Evolutionary conservation across 169 alveolate genomes (phyloP), one percentile per base, ranked within the genome.

Genomic region (Eimeria zaria): DNA sequence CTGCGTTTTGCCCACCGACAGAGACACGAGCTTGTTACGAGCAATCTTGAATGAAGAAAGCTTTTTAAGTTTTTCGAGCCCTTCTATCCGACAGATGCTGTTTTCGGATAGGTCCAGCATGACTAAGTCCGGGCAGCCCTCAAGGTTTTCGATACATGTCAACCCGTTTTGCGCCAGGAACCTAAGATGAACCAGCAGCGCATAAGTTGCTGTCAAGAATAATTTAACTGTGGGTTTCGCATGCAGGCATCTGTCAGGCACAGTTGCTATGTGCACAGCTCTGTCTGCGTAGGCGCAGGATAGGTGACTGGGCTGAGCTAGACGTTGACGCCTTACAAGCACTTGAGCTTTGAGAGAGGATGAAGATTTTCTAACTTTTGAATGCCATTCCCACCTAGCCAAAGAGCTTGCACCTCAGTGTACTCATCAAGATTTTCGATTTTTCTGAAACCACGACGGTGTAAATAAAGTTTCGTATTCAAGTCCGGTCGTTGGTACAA

Each of bases 381-480:
- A 44, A 98, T 98, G 73, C 99, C 99, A 89, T 99, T 99, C n/a
- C 99, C 99, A 96, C 99, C 99, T 33, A 99, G 97, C 97, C 98
- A 99, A 39, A 99, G 97, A 74, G 99, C 99, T 96, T 98, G 98
- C 73, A 98, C 97, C 93, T 99, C 99, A 71, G 98, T 97, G 88
- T 98, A 99, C 48, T 98, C 97, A 22, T 98, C 99, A 51, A 99
- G 92, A 85, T 98, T 98, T 94, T 98, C 99, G 27, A 99, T 98
- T 93, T 97, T 97, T 44, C 97, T 96, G 95, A 99, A 99, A 51
- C 99, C 99, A 83, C 98, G 98, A 96, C 98, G 98, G 96, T 98
- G 99, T n/a, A 99, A 97, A 96, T 98, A 99, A 30, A 99, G 98
- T 80, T 98, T 98, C 88, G 98, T 99, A 95, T 99, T 99, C 74